Base-by-base conservation (phyloP, 2,329 filamentous ascomycete species). In the Escovopsis sp. region DNA sequence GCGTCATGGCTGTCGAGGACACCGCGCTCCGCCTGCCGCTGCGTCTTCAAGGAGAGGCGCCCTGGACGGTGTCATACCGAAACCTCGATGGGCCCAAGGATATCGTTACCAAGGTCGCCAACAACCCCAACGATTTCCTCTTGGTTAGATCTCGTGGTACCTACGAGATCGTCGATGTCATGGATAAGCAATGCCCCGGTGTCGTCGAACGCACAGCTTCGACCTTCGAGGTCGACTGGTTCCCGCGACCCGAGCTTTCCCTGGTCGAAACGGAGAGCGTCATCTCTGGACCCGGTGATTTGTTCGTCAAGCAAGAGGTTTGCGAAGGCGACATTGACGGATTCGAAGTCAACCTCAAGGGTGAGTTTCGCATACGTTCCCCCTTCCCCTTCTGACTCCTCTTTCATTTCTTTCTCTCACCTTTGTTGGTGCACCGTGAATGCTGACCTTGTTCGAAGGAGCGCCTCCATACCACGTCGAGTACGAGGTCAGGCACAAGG, bases 311-410 rank as follows among this genome's bases (percentile, higher is more conserved):
- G 61, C 73, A 79, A 36, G 80, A 88, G 47, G 81, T 98, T 28
- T 98, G 91, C 56, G 88, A 98, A 64, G 89, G 89, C 28, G 89
- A 96, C 47, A 83, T 94, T 54, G 89, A 95, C 59, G 78, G 80
- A 4, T 79, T 95, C 43, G 87, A 95, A 54, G 67, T 98, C 42
- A 72, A 73, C 36, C 72, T 98, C 47, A 75, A 75, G 57, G 89
- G 86, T 75, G 73, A 63, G 70, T 57, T 36, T 30, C 28, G 10
- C 10, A 30, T 23, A 12, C 6, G 15, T 6, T 28, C 34, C 40
- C 18, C 32, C 6, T 37, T 42, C 15, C 15, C 15, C 15, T 15
- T 15, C 15, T 15, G 15, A 30, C 6, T 30, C 6, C 28, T 30
- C 10, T 30, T 30, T 10, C 1, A 30, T 30, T 6, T 10, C 28